Evolutionary conservation across 768 basidiomycete species (phyloP), one percentile per base, ranked within the genome.

Genomic region (Suillus tomentosus): DNA sequence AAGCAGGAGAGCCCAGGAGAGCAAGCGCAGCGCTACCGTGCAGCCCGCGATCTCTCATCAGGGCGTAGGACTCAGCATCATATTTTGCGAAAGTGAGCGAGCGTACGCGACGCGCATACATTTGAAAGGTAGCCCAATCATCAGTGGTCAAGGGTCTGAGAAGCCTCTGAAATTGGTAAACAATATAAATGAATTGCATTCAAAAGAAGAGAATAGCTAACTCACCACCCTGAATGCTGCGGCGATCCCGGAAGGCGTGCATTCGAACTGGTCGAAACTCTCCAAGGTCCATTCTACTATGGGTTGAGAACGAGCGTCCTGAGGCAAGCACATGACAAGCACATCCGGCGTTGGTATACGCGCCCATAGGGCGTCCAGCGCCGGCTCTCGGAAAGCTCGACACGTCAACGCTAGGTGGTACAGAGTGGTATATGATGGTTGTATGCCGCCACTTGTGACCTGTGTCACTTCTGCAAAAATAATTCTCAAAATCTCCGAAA

Each of bases 291-390:
- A 22, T 48, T 7, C 1, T 22, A 13, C 22, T 3, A 31, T 31
- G 11, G 54, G 19, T 22, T 55, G n/a, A 22, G 54, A 37, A 37
- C 36, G 54, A 55, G 54, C 54, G n/a, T 55, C 36, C n/a, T 55
- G 54, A 37, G 36, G 36, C n/a, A 55, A 3, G 6, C 5, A 51
- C 50, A 54, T 34, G 17, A 31, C 17, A 31, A 54, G 31, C 5
- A 37, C n/a, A 6, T 55, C 54, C 14, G 36, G 11, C 36, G n/a
- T 37, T 22, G 14, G 34, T 22, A 22, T 14, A 36, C 37, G 55
- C 15, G 50, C 37, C 55, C 37, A 56, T 24, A 39, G 37, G 14
- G 22, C 55, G 2, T 24, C 22, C 55, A 56, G 13, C 5, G 22
- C 55, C 22, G 5, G 37, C 7, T 56, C 55, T 56, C 14, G 36